Evolutionary conservation across 768 basidiomycete genomes (phyloP), one percentile per base, ranked within the genome.

Genomic region (Podaxis sp.): DNA sequence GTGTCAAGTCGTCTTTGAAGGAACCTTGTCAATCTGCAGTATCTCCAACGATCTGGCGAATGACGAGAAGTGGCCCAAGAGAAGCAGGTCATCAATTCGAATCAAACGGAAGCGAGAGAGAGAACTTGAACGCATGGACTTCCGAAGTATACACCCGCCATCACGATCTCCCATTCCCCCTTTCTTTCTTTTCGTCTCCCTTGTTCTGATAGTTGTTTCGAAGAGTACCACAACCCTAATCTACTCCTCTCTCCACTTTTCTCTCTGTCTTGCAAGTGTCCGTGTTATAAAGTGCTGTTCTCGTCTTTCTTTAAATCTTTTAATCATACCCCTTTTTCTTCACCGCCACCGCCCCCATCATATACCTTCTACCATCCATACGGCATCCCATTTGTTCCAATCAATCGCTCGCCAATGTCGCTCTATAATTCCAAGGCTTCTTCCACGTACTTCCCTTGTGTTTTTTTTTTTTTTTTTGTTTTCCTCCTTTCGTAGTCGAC

Each of bases 251-350:
- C 52, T 41, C 49, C 24, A 29, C 22, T 43, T 37, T 25, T 51
- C 19, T 46, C n/a, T 51, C n/a, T 58, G 27, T n/a, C 52, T 40
- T 37, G 29, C 53, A 38, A 47, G n/a, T 40, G 36, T 50, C 57
- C 57, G n/a, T 58, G 25, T 36, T 38, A 7, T 43, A 38, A 55
- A 47, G 29, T 46, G 29, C 33, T 27, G 24, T 59, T 51, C 58
- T 27, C 37, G 47, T 40, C 47, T 50, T 29, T 50, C 36, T 22
- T 36, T 50, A 38, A 36, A 24, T 27, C 19, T 19, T 54, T 59
- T 66, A 65, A 57, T 38, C 61, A 59, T 60, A 27, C 61, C 61
- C 68, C 59, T 59, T 65, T 13, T n/a, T 24, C 57, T 50, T 24
- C 36, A 11, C 57, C 50, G 12, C 38, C 29, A 57, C 33, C 33